A percentile compares a stretch with the other conserved stretches of the same genome.
Evolutionary conservation across 164 flowering plant genomes (phyloP).

Genomic region (Piper betle): DNA sequence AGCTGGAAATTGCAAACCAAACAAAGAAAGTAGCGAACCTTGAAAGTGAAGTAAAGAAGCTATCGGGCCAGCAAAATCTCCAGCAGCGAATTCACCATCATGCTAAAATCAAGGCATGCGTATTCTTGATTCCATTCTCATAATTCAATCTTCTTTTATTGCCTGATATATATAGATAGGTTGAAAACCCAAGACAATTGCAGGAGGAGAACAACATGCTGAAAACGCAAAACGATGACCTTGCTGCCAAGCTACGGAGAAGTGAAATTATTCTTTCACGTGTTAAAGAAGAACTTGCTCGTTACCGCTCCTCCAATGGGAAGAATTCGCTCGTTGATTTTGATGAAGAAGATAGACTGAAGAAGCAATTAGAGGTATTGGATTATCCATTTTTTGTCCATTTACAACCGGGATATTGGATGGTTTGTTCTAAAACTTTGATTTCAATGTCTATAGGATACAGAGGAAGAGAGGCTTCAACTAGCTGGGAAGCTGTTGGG

Average conservation of each 20-base stretch:
- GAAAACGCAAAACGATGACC: conserved; percentile 63
- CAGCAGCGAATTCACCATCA: conserved; percentile 95
- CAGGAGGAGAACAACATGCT: conserved; percentile 86
- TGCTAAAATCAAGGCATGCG: conserved; percentile 83
- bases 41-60: conserved; percentile 64
- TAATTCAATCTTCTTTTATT: neutral
- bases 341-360: conserved; percentile 48
- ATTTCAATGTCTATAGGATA: conserved; percentile 32
- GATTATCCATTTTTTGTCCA: neutral
- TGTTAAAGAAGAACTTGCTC: conserved; percentile 64
- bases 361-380: conserved; percentile 56
- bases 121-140: neutral
- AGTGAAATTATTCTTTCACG: conserved; percentile 47
- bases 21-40: conserved; percentile 60
- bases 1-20: conserved; percentile 56
- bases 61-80: conserved; percentile 90
- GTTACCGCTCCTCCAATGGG: conserved; percentile 45
- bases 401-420: neutral
- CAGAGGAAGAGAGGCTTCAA: conserved; percentile 70
- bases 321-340: conserved; percentile 31
- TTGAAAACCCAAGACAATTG: neutral
- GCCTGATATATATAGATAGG: neutral
- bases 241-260: conserved; percentile 38
- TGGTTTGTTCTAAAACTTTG: neutral
- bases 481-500: conserved; percentile 58